Evolutionary conservation across 106 monocot genomes (phyloP).

Genomic region (Platanthera guangdongensis): DNA sequence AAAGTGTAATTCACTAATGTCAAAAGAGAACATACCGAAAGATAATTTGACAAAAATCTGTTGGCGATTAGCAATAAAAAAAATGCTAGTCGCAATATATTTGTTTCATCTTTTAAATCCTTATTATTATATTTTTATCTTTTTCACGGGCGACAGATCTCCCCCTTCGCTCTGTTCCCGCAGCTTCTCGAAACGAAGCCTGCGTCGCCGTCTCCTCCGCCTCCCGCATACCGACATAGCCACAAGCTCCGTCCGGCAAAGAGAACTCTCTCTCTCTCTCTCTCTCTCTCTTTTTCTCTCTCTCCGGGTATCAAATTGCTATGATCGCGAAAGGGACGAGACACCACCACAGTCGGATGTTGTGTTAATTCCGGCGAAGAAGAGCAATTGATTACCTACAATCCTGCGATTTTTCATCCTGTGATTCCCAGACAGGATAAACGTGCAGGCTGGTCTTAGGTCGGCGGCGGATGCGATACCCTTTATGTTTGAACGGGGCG

Average conservation of each 20-base stretch:
- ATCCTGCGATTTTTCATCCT: background rate
- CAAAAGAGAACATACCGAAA: too few relatives aligned
- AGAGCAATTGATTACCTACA: background rate
- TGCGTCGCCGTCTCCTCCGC: background rate
- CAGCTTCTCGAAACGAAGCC: background rate
- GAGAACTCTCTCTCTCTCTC: background rate
- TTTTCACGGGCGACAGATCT: background rate
- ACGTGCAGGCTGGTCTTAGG: background rate
- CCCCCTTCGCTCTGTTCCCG: background rate
- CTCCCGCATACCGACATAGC: background rate
- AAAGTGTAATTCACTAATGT: too few relatives aligned
- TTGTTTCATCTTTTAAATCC: too few relatives aligned
- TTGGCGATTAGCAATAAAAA: too few relatives aligned
- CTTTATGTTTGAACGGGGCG: conserved; percentile 8
- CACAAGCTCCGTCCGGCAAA: background rate
- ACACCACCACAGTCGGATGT: background rate
- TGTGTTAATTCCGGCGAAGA: background rate
- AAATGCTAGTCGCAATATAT: too few relatives aligned
- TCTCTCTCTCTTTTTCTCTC: background rate
- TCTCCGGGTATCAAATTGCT: background rate
- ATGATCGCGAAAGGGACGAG: background rate
- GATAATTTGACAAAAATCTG: too few relatives aligned
- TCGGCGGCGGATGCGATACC: conserved; percentile 10
- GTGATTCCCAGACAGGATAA: background rate
- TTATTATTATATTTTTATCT: too few relatives aligned